A percentile compares a stretch with the other conserved stretches of the same genome.
phyloP scores from a whole-genome alignment of 495 filamentous ascomycete genomes.

The Venustampulla echinocandica region DNA sequence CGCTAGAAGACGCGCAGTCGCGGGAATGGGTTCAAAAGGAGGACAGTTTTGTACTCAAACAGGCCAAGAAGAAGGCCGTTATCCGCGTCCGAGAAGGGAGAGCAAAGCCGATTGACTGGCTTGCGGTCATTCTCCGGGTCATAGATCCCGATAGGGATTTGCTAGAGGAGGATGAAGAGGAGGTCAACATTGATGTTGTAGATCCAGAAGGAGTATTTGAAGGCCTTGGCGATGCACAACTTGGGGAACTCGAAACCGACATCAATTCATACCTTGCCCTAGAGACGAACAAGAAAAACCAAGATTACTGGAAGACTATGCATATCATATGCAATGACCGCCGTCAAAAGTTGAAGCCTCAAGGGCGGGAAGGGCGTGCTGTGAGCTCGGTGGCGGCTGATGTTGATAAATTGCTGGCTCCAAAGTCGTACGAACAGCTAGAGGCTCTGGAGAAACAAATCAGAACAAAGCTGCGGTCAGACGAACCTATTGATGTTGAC shows the following conservation, averaged over 20 bases:
- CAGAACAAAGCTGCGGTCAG: constrained; percentile 67
- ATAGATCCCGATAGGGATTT: constrained; percentile 72
- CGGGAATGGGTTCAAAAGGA: constrained; percentile 86
- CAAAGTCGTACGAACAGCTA: constrained; percentile 82
- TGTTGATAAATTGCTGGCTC: constrained; percentile 74
- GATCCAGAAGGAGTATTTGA: constrained; percentile 79
- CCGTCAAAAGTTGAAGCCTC: constrained; percentile 53
- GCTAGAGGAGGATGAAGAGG: constrained; percentile 83
- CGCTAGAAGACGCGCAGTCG: constrained; percentile 68
- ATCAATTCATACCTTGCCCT: constrained; percentile 78
- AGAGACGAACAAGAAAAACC: constrained; percentile 68
- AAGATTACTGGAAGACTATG: constrained; percentile 89
- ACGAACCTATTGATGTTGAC: constrained; percentile 90
- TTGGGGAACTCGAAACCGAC: constrained; percentile 73
- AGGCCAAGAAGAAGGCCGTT: constrained; percentile 96
- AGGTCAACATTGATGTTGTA: constrained; percentile 61
- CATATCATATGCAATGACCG: constrained; percentile 76
- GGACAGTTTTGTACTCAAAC: constrained; percentile 91
- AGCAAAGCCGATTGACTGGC: constrained; percentile 90
- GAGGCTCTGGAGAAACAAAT: constrained; percentile 79
- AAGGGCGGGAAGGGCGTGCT: constrained; percentile 56
- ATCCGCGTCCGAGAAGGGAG: constrained; percentile 91
- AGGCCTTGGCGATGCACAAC: constrained; percentile 56
- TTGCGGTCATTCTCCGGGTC: constrained; percentile 82
- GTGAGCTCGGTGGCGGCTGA: constrained; percentile 77